These are phyloP conservation scores for Diaporthe sp. DNA, from an alignment of 2,329 filamentous ascomycete genomes.

Conservation along the genomic window DNA sequence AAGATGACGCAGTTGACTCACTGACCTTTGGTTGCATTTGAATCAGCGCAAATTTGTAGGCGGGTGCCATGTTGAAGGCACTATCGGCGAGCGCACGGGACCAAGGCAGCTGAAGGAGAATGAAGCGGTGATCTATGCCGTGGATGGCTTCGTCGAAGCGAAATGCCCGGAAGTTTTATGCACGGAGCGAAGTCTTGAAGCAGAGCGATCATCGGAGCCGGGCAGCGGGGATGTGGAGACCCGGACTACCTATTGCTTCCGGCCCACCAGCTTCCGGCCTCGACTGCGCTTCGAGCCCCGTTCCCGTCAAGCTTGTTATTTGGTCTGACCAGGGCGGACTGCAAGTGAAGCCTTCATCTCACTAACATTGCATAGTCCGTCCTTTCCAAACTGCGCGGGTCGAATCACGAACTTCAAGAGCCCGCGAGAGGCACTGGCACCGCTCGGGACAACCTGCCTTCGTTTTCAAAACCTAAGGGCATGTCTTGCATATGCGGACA, in stretches of 20 bases:
- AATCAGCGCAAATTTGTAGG: conserved; percentile 62
- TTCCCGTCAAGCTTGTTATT: background rate
- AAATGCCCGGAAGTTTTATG: background rate
- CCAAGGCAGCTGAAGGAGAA: background rate
- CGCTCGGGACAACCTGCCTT: too few species aligned
- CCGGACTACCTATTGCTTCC: background rate
- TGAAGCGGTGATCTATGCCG: background rate
- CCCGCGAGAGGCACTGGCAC: too few species aligned
- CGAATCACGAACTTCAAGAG: background rate
- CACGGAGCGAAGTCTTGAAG: background rate
- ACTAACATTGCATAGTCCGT: background rate
- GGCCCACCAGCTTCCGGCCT: background rate
- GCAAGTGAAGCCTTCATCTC: background rate
- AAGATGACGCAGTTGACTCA: background rate
- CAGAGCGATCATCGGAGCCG: conserved; percentile 37
- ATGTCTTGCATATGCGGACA: background rate
- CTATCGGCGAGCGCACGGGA: too few species aligned
- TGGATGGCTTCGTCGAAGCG: background rate
- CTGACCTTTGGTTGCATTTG: conserved; percentile 60
- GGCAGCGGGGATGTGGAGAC: conserved; percentile 25
- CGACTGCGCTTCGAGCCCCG: background rate
- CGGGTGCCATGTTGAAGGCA: conserved; percentile 51
- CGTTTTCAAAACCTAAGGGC: too few species aligned
- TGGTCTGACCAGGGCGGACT: background rate
- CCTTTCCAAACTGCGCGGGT: too few species aligned